Evolutionary conservation across 2,329 filamentous ascomycete species (phyloP).

Genomic region (Fusarium udum): DNA sequence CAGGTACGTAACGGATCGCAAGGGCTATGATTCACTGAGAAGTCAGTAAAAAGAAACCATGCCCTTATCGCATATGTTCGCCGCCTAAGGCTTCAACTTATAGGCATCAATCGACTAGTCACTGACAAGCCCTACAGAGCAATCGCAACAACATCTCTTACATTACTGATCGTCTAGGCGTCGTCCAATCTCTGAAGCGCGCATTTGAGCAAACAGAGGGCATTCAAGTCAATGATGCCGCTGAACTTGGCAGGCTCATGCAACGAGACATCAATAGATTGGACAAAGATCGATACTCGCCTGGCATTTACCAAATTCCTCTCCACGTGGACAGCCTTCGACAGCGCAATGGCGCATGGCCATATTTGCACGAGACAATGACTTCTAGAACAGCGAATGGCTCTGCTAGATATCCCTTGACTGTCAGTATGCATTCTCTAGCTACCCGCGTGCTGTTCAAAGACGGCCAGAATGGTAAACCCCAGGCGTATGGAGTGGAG

Average conservation of each 20-base stretch:
- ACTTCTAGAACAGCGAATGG: slow-evolving; percentile 30
- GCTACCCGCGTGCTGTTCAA: slow-evolving; percentile 51
- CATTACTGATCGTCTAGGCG: slow-evolving; percentile 15
- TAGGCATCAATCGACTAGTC: no score
- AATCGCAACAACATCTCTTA: slow-evolving; percentile 36
- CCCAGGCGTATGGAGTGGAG: slow-evolving; percentile 41
- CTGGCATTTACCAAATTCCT: slow-evolving; percentile 45
- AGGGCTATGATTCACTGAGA: not conserved
- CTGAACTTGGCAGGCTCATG: slow-evolving; percentile 41
- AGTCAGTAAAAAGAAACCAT: no score
- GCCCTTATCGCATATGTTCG: no score
- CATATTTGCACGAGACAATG: slow-evolving; percentile 40
- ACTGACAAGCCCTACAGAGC: slow-evolving; percentile 8
- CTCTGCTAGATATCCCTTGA: slow-evolving; percentile 53
- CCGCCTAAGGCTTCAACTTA: no score
- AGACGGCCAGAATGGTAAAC: not conserved
- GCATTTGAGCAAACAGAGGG: slow-evolving; percentile 22
- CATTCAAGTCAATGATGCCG: slow-evolving; percentile 29
- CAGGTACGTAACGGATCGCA: slow-evolving; percentile 16
- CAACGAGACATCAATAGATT: slow-evolving; percentile 45
- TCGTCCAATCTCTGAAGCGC: slow-evolving; percentile 8
- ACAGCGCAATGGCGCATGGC: slow-evolving; percentile 19
- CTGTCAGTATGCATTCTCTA: slow-evolving; percentile 48
- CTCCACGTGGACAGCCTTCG: slow-evolving; percentile 36
- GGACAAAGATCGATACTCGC: slow-evolving; percentile 40